Evolutionary conservation across 2,329 filamentous ascomycete genomes (phyloP).

Genomic region (Colletotrichum paranaense): DNA sequence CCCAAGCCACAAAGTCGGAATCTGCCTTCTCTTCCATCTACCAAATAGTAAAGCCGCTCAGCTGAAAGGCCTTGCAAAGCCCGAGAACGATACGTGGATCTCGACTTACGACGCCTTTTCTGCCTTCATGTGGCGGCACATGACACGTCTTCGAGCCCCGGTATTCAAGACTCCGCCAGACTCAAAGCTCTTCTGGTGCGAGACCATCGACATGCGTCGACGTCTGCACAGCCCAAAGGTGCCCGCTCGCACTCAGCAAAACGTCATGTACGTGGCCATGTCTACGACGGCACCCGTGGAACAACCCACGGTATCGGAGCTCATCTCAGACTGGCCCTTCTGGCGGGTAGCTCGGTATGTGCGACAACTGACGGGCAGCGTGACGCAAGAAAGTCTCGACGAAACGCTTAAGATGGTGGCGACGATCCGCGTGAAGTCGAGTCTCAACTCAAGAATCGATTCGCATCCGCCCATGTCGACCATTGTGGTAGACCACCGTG

Average conservation of each 20-base stretch:
- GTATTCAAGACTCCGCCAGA: slow-evolving; percentile 46
- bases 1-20: slow-evolving; percentile 39
- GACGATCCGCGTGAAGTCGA: slow-evolving; percentile 49
- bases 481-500: slow-evolving; percentile 49
- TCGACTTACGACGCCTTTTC: slow-evolving; percentile 59
- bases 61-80: slow-evolving; percentile 50
- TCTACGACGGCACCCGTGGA: slow-evolving; percentile 41
- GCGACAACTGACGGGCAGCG: slow-evolving; percentile 49
- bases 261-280: slow-evolving; percentile 45
- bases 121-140: slow-evolving; percentile 54
- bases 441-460: slow-evolving; percentile 47
- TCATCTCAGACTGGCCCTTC: slow-evolving; percentile 50
- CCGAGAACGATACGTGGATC: slow-evolving; percentile 51
- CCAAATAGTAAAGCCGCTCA: slow-evolving; percentile 54
- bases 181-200: slow-evolving; percentile 37
- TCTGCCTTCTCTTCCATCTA: slow-evolving; percentile 53
- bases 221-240: slow-evolving; percentile 41
- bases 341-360: slow-evolving; percentile 49
- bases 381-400: slow-evolving; percentile 47
- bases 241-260: slow-evolving; percentile 48
- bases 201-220: slow-evolving; percentile 14
- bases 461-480: slow-evolving; percentile 49
- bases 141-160: slow-evolving; percentile 47
- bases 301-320: slow-evolving; percentile 45
- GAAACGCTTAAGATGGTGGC: slow-evolving; percentile 45